Evolutionary conservation across 2,329 filamentous ascomycete genomes (phyloP), one percentile per base, ranked within the genome.

Genomic region (Pyrenophora graminea): DNA sequence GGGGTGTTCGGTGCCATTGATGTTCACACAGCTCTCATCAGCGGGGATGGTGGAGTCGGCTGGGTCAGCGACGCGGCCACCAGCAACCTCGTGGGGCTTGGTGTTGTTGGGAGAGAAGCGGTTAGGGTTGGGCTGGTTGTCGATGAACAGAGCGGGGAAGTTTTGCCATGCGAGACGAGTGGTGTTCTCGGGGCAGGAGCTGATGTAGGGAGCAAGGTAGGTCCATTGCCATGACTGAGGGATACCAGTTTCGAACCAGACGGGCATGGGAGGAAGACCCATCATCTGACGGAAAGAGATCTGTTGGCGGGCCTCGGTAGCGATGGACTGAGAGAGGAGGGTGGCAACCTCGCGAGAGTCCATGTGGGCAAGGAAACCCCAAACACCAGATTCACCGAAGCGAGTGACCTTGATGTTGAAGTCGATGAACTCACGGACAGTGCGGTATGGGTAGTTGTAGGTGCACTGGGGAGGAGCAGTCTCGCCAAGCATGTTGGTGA

Each of bases 151-250:
- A 0, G 82, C 80, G 0, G 90, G 90, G 76, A 90, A 92, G 77
- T 95, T 95, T 70, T 93, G 88, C 90, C 90, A 95, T 19, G 85
- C 81, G 25, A 95, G 78, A 6, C 89, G 84, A 1, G 89, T 93
- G 60, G 87, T 85, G 69, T 87, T 84, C 37, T 74, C 76, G 0
- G 90, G 90, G 71, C 90, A 95, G 4, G 81, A 86, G 31, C 83
- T 85, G 71, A 95, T 92, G 73, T 91, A 91, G 0, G 89, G 90
- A 0, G 90, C 89, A 4, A 94, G 79, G 18, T 90, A 80, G 0
- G 89, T 88, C 90, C 90, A 95, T 0, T 86, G 84, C 89, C 90
- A 95, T 0, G 86, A 90, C 71, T 95, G 90, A 0, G 89, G 90
- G 19, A 93, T 85, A 33, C 89, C 89, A 5, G 85, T 80, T 64